Evolutionary conservation across 108 stramenopile species (phyloP).

Genomic region (Seminavis robusta): DNA sequence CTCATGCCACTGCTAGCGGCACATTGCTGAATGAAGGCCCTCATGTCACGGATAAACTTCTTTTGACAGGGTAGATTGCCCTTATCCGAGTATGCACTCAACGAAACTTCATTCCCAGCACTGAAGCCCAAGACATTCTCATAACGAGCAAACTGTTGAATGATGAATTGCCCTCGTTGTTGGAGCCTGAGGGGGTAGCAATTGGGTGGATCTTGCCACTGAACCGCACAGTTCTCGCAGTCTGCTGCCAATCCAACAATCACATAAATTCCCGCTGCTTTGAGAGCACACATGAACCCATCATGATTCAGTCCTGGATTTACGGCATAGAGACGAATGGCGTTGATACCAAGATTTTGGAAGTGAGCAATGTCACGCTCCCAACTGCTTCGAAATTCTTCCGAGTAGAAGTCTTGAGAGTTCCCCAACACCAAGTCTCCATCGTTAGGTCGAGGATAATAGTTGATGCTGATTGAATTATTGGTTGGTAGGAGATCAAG

Average conservation of each 20-base stretch:
- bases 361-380: slow-evolving; percentile 30
- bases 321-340: slow-evolving; percentile 37
- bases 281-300: slow-evolving; percentile 44
- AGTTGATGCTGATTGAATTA: too few species aligned
- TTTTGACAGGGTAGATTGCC: slow-evolving; percentile 39
- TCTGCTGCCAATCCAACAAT: slow-evolving; percentile 32
- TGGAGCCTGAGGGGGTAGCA: slow-evolving; percentile 39
- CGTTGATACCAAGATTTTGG: slow-evolving; percentile 38
- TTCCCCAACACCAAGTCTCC: slow-evolving; percentile 16
- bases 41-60: slow-evolving; percentile 47
- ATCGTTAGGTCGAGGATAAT: slow-evolving; percentile 46
- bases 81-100: slow-evolving; percentile 13
- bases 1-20: slow-evolving; percentile 1
- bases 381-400: slow-evolving; percentile 33
- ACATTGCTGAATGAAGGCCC: slow-evolving; percentile 23
- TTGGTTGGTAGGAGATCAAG: too few species aligned
- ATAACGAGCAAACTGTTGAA: slow-evolving; percentile 39
- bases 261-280: slow-evolving; percentile 44
- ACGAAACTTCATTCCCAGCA: slow-evolving; percentile 43
- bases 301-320: slow-evolving; percentile 38
- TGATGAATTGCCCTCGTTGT: slow-evolving; percentile 30
- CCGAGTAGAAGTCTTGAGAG: slow-evolving; percentile 38
- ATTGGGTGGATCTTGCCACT: slow-evolving; percentile 19
- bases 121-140: slow-evolving; percentile 35
- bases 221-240: slow-evolving; percentile 31